Evolutionary conservation across 2,329 filamentous ascomycete genomes (phyloP), one percentile per base, ranked within the genome.

Genomic region (Sporothrix sp.): DNA sequence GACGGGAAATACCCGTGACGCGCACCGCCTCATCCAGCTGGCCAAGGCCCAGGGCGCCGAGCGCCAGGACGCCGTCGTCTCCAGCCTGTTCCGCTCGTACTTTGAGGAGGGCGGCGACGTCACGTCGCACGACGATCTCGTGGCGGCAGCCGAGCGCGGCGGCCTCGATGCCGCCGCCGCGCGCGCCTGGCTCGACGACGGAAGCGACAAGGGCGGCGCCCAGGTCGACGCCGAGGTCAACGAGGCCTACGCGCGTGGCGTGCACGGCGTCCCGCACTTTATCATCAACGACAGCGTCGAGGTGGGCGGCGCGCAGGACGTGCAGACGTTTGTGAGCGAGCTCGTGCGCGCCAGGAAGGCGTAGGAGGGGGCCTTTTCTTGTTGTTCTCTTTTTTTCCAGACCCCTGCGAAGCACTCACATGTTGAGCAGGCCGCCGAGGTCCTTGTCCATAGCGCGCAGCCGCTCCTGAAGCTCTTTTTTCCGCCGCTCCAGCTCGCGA

Each of bases 1-100:
- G 56, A 81, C 81, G 6, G 89, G 89, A 43, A 85, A 82, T 60
- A 91, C 87, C 16, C 73, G 87, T 18, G 85, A 94, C 59, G 85
- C 84, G 51, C 88, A 95, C 65, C 78, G 88, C 3, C 62, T 91
- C 54, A 75, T 90, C 39, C 80, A 89, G 67, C 73, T 89, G 50
- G 87, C 71, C 65, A 66, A 80, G 72, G 61, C 69, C 62, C 63
- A 67, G 51, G 51, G 35, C 36, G 25, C 25, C 23, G 39, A 23
- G 8, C 43, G 39, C 18, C 32, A 57, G 18, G 49, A 75, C 32
- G 67, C 68, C 44, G 73, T 87, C 11, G 73, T 84, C 21, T 69
- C 78, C 58, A 73, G 78, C 58, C 63, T 87, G 32, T 87, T 87
- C 71, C 69, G 68, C 43, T 71, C 76, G 44, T 84, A 84, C 60